Percentiles rank a stretch among this genome's conserved stretches.
These are phyloP conservation scores for Aspergillus coremiiformis DNA, from an alignment of 495 filamentous ascomycete species.

Conservation along the genomic window DNA sequence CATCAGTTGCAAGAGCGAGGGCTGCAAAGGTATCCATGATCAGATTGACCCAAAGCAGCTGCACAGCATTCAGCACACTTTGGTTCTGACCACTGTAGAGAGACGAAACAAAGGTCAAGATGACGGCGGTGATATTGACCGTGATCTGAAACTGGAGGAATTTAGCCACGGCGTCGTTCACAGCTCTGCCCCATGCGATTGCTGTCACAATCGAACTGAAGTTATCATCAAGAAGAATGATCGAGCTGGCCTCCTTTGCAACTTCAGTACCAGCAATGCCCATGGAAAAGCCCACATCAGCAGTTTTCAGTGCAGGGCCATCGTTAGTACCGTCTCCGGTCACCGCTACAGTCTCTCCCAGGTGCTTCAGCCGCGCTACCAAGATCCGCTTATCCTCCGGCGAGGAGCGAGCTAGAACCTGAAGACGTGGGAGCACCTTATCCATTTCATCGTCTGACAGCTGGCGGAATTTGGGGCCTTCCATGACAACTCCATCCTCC, in stretches of 20 bases:
- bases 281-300: constrained; percentile 91
- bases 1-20: constrained; percentile 78
- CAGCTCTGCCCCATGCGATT: constrained; percentile 82
- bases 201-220: constrained; percentile 84
- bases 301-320: constrained; percentile 75
- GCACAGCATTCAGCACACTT: constrained; percentile 76
- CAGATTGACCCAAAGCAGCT: constrained; percentile 86
- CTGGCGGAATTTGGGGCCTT: constrained; percentile 77
- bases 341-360: constrained; percentile 76
- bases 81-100: constrained; percentile 57
- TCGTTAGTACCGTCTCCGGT: constrained; percentile 91
- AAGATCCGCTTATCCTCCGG: constrained; percentile 84
- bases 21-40: constrained; percentile 94
- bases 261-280: constrained; percentile 86
- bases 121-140: constrained; percentile 82
- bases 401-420: constrained; percentile 78
- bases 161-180: constrained; percentile 86
- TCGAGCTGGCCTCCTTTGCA: constrained; percentile 88
- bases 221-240: constrained; percentile 89
- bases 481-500: constrained; percentile 65
- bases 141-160: constrained; percentile 91
- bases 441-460: constrained; percentile 65
- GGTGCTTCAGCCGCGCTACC: constrained; percentile 63
- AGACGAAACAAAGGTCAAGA: constrained; percentile 75
- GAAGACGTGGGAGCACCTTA: constrained; percentile 62